Conservation (phyloP, 1,284 basidiomycete genomes). For the Microbotryum violaceum region DNA sequence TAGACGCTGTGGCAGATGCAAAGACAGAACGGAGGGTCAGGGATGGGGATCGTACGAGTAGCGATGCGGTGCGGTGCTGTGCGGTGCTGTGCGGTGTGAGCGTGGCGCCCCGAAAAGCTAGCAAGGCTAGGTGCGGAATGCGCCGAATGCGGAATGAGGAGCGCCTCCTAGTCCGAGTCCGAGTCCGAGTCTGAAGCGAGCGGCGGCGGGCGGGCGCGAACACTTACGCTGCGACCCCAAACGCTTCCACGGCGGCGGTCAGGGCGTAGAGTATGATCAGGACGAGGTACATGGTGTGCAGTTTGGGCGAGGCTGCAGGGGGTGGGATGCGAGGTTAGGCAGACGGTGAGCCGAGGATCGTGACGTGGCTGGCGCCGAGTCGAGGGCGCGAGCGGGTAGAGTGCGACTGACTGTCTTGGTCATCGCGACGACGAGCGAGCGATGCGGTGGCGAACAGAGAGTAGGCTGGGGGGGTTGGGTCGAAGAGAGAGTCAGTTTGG, state of each 20-base stretch:
- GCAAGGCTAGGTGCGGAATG: no score
- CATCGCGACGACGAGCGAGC: slow-evolving; percentile 2
- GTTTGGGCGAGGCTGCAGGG: not conserved
- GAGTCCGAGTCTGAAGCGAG: no score
- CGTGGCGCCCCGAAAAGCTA: no score
- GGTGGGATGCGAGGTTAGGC: not conserved
- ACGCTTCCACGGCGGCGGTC: slow-evolving; percentile 15
- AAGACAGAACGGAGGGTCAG: no score
- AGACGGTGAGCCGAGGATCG: no score
- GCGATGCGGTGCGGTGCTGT: no score
- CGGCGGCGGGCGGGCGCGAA: no score
- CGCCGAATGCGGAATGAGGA: no score
- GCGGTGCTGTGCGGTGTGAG: no score
- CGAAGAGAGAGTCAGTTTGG: not conserved
- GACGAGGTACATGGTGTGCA: slow-evolving; percentile 18
- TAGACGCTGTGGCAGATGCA: not conserved
- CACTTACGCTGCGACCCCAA: slow-evolving; percentile 7
- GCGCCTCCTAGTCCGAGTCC: no score
- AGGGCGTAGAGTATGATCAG: slow-evolving; percentile 23
- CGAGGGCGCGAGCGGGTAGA: not conserved
- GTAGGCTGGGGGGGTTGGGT: slow-evolving; percentile 8
- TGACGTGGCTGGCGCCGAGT: no score
- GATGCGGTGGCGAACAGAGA: slow-evolving; percentile 12
- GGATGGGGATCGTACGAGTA: no score
- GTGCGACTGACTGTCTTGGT: slow-evolving; percentile 4